phyloP scores from a whole-genome alignment of 371 early-diverging fungal species.

The Mucor circinelloides region DNA sequence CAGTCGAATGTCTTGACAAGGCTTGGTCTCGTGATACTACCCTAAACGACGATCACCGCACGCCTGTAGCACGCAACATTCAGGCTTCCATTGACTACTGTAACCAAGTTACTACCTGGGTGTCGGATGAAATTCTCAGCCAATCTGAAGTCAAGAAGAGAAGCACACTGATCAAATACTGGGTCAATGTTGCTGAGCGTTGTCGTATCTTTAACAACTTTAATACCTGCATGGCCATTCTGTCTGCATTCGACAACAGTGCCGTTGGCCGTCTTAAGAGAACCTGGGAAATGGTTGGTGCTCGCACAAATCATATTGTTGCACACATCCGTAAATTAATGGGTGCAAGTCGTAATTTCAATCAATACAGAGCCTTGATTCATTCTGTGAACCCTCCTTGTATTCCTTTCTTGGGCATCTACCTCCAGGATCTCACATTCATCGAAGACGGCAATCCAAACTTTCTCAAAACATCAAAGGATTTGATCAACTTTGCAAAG shows the following conservation, averaged over 20 bases:
- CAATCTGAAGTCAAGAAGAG: slow-evolving; percentile 84
- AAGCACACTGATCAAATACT: slow-evolving; percentile 73
- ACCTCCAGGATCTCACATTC: slow-evolving; percentile 92
- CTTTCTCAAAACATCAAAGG: slow-evolving; percentile 54
- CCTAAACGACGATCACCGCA: slow-evolving; percentile 13
- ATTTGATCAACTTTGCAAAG: slow-evolving; percentile 92
- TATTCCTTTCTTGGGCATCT: slow-evolving; percentile 92
- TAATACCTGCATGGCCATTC: slow-evolving; percentile 88
- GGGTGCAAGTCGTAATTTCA: slow-evolving; percentile 84
- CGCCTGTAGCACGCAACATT: slow-evolving; percentile 61
- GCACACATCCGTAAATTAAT: slow-evolving; percentile 67
- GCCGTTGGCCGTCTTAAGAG: slow-evolving; percentile 88
- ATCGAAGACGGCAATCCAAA: slow-evolving; percentile 93
- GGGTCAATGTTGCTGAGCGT: slow-evolving; percentile 82
- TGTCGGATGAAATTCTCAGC: slow-evolving; percentile 78
- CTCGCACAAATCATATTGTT: slow-evolving; percentile 44
- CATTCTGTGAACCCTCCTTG: slow-evolving; percentile 91
- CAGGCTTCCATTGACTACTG: slow-evolving; percentile 75
- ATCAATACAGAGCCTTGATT: slow-evolving; percentile 83
- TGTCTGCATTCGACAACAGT: slow-evolving; percentile 88
- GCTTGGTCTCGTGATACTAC: slow-evolving; percentile 79
- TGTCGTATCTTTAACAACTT: slow-evolving; percentile 84
- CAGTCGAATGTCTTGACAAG: slow-evolving; percentile 87
- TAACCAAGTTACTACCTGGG: slow-evolving; percentile 84
- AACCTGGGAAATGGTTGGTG: slow-evolving; percentile 73